phyloP scores from a whole-genome alignment of 768 basidiomycete genomes.

The Fomitopsis serialis region DNA sequence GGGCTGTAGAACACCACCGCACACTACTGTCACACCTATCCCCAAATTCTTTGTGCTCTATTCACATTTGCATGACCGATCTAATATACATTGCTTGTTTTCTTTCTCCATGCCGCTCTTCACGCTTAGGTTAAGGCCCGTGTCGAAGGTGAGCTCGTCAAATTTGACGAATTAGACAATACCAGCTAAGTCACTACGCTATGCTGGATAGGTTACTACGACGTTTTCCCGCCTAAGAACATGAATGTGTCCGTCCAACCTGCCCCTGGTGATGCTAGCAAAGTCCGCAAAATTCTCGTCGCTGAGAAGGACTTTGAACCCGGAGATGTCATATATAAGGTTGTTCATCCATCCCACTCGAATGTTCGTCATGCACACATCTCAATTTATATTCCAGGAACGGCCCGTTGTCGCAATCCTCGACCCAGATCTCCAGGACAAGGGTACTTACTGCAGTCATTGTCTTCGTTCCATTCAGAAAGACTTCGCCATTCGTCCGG shows the following conservation, averaged over 20 bases:
- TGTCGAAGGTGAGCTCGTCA: conserved; percentile 66
- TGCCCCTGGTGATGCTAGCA: conserved; percentile 21
- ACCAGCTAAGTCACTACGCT: conserved; percentile 19
- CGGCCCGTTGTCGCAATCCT: conserved; percentile 65
- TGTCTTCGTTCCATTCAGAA: conserved; percentile 59
- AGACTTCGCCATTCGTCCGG: conserved; percentile 37
- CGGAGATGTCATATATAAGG: conserved; percentile 78
- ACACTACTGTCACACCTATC: conserved; percentile 6
- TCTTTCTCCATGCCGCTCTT: conserved; percentile 15
- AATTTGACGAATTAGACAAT: conserved; percentile 3
- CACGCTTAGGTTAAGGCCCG: conserved; percentile 52
- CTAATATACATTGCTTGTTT: conserved; percentile 23
- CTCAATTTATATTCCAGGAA: conserved; percentile 45
- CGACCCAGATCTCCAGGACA: conserved; percentile 64
- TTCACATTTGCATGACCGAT: conserved; percentile 16
- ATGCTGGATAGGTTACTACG: conserved; percentile 59
- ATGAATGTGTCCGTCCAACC: conserved; percentile 61
- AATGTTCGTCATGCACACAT: too few relatives aligned
- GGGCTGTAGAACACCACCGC: conserved; percentile 1
- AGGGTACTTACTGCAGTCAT: conserved; percentile 66
- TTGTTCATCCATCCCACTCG: too few relatives aligned
- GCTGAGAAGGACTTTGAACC: conserved; percentile 60
- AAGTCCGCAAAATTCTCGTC: conserved; percentile 40
- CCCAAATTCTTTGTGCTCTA: conserved; percentile 7
- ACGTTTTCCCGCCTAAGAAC: conserved; percentile 67